A percentile compares a stretch with the other conserved stretches of the same genome.
Evolutionary conservation across 345 rosid genomes (phyloP).

Genomic region (Gossypium australe): DNA sequence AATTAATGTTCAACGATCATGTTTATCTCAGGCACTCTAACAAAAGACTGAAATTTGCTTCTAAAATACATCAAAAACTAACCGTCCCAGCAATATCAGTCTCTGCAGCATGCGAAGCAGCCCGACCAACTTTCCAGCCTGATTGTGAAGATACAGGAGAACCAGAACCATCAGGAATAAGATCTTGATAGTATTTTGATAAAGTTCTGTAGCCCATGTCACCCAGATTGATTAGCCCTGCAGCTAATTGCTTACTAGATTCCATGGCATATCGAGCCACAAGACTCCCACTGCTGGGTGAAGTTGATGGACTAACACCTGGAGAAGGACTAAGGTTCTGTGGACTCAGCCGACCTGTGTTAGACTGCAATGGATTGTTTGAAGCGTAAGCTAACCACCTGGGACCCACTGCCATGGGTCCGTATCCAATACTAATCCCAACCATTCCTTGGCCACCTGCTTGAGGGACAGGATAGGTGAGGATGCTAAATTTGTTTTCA

Average conservation of each 20-base stretch:
- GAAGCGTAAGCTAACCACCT: slow-evolving; percentile 99
- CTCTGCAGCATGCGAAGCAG: slow-evolving; percentile 53
- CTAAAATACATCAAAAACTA: slow-evolving; percentile 32
- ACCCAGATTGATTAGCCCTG: slow-evolving; percentile 79
- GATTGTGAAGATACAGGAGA: slow-evolving; percentile 72
- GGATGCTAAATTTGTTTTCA: slow-evolving; percentile 88
- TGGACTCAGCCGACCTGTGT: slow-evolving; percentile 84
- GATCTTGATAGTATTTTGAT: slow-evolving; percentile 83
- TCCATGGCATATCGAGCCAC: slow-evolving; percentile 98
- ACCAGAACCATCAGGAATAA: slow-evolving; percentile 66
- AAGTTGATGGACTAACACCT: slow-evolving; percentile 92
- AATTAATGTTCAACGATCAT: not conserved
- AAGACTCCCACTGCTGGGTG: slow-evolving; percentile 78
- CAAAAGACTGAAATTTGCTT: slow-evolving; percentile 4
- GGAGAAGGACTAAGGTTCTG: slow-evolving; percentile 89
- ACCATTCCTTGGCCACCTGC: slow-evolving; percentile 67
- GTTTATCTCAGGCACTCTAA: not conserved
- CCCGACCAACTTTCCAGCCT: slow-evolving; percentile 73
- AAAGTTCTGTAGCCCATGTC: slow-evolving; percentile 89
- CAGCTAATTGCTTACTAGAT: slow-evolving; percentile 84
- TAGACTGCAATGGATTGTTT: slow-evolving; percentile 68
- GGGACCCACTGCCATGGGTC: slow-evolving; percentile 97
- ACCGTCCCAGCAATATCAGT: slow-evolving; percentile 87
- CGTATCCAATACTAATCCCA: slow-evolving; percentile 81
- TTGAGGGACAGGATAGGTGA: slow-evolving; percentile 88